Evolutionary conservation across 2,329 filamentous ascomycete species (phyloP), one percentile per base, ranked within the genome.

Genomic region (Elsinoe fawcettii): DNA sequence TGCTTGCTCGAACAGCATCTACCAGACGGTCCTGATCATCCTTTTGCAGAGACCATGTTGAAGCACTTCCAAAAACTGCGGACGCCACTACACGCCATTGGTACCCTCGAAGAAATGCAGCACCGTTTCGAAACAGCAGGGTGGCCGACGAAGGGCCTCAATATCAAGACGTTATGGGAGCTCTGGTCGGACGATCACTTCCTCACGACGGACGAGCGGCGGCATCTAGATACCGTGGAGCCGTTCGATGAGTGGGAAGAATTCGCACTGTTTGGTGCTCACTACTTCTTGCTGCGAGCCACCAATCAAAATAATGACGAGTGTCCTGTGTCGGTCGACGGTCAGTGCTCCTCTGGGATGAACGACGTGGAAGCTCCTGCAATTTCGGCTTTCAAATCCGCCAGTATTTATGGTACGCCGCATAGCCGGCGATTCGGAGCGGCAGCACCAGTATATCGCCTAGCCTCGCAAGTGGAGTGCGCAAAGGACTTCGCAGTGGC

Each of bases 201-300:
- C 68, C 71, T 95, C 18, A 76, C 75, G 5, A 66, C 77, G 1
- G 71, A 77, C 1, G 79, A 88, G 60, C 80, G 88, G 61, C 73
- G 68, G 34, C 73, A 73, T 9, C 72, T 96, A 12, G 86, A 96
- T 63, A 67, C 73, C 0, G 71, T 90, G 14, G 92, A 96, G 66
- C 83, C 86, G 0, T 96, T 97, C 67, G 92, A 97, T 69, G 91
- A 96, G 71, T 96, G 90, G 90, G 92, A 97, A 70, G 92, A 96
- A 66, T 90, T 96, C 67, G 84, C 87, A 2, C 75, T 96, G 0
- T 96, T 95, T 69, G 83, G 82, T 1, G 84, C 84, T 32, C 91
- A 96, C 70, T 95, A 96, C 70, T 87, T 91, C 63, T 73, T 96
- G 43, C 76, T 95, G 7, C 76, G 83, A 53, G 88, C 89, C 12